phyloP scores from a whole-genome alignment of 2,329 filamentous ascomycete species.

The Claviceps purpurea region DNA sequence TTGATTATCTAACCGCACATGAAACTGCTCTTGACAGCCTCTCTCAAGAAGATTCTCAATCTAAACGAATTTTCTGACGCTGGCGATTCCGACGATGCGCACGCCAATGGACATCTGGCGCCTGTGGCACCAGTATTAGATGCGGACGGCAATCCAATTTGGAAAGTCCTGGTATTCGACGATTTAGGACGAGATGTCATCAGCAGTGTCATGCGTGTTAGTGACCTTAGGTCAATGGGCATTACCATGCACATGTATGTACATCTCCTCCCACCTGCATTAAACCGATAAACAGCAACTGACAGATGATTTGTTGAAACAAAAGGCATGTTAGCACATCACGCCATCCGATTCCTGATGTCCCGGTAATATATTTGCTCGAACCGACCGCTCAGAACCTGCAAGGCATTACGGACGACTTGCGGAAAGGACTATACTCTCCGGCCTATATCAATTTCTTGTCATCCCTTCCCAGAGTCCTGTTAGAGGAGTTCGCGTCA shows the following conservation, averaged over 20 bases:
- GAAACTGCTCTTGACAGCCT: constrained; percentile 39
- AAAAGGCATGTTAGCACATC: constrained; percentile 63
- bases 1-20: constrained; percentile 1
- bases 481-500: constrained; percentile 88
- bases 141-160: constrained; percentile 81
- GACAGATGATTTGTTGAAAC: background rate
- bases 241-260: constrained; percentile 85
- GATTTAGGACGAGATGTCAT: constrained; percentile 86
- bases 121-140: constrained; percentile 70
- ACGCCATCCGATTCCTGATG: constrained; percentile 86
- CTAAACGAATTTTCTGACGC: constrained; percentile 62
- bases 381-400: constrained; percentile 77
- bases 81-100: constrained; percentile 47
- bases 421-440: constrained; percentile 77
- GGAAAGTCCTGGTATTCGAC: constrained; percentile 96
- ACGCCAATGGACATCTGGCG: constrained; percentile 50
- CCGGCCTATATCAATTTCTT: constrained; percentile 96
- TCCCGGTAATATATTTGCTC: constrained; percentile 91
- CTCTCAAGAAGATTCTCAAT: constrained; percentile 91
- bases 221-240: constrained; percentile 85
- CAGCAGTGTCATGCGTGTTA: constrained; percentile 87
- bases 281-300: background rate
- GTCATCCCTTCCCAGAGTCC: constrained; percentile 75
- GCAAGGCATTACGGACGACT: constrained; percentile 68
- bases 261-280: constrained; percentile 1